phyloP scores from a whole-genome alignment of 805 yeast genomes.

The Teunomyces kruisii region DNA sequence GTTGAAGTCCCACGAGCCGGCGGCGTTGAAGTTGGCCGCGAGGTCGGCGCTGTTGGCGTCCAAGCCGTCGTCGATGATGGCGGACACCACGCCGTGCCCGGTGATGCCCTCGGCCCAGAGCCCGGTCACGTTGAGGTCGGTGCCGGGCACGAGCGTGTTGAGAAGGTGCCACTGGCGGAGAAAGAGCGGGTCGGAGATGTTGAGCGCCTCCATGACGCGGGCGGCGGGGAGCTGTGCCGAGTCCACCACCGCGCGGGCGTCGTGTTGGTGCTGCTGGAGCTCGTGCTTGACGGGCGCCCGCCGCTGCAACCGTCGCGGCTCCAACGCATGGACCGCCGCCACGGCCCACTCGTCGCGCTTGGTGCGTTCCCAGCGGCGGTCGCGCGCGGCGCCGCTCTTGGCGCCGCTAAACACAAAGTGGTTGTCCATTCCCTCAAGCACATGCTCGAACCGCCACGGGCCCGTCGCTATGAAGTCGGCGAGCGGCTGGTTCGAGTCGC shows the following conservation, averaged over 20 bases:
- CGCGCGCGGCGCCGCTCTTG: conserved; percentile 21
- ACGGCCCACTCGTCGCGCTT: conserved; percentile 1
- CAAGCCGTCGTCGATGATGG: conserved; percentile 91
- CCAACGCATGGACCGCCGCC: conserved; percentile 48
- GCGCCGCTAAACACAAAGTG: conserved; percentile 66
- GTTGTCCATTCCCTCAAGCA: conserved; percentile 56
- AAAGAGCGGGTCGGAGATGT: conserved; percentile 83
- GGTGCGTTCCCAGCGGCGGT: too few species aligned
- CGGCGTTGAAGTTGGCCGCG: conserved; percentile 60
- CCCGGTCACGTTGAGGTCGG: conserved; percentile 83
- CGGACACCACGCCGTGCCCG: conserved; percentile 80
- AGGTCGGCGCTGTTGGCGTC: conserved; percentile 81
- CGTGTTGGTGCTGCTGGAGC: conserved; percentile 6
- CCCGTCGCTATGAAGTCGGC: conserved; percentile 29
- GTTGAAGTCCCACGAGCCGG: conserved; percentile 94
- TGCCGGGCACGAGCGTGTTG: conserved; percentile 69
- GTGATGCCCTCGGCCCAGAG: conserved; percentile 82
- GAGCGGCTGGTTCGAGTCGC: conserved; percentile 23
- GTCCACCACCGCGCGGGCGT: conserved; percentile 36
- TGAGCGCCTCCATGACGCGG: conserved; percentile 51
- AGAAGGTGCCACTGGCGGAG: conserved; percentile 88
- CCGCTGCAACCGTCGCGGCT: conserved; percentile 51
- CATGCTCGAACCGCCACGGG: conserved; percentile 54
- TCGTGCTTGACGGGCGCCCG: conserved; percentile 54
- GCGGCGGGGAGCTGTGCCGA: conserved; percentile 49